Evolutionary conservation across 495 filamentous ascomycete species (phyloP), one percentile per base, ranked within the genome.

Genomic region (Hyaloscypha variabilis): DNA sequence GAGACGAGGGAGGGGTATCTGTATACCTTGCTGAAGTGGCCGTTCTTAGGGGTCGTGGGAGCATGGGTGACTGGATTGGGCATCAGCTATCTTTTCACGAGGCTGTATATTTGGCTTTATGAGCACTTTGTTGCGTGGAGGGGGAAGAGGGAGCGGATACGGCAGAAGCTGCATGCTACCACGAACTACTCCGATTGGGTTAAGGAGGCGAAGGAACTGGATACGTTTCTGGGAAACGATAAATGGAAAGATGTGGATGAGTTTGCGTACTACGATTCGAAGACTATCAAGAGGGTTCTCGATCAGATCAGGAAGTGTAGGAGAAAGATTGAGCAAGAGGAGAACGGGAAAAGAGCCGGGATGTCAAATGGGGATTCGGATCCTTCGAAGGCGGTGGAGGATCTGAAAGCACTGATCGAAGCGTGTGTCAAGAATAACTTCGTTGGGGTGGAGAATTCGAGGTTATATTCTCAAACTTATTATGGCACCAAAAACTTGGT

Each of bases 341-440:
- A 62, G 21, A 73, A 72, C 55, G 59, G 63, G 19, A 63, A 23
- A 34, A 19, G 13, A 4, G 13, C 13, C 1, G 39, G 39, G 17
- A 60, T 29, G 13, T 58, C 60, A 17, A 68, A 62, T 21, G 67
- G 54, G 60, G 46, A 70, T 14, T 65, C 52, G 14, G 54, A 55
- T 29, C 68, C 50, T 42, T 70, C 61, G 72, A 73, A 61, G 77
- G 81, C 86, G 0, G 77, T 90, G 6, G 90, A 94, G 63, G 91
- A 93, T 36, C 79, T 99, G 54, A 87, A 87, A 53, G 81, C 79
- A 8, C 75, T 98, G 55, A 78, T 95, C 31, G 93, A 97, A 78
- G 90, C 90, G 19, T 97, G 94, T 70, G 90, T 98, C 65, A 99
- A 97, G 84, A 96, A 91, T 75, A 98, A 98, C 72, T 98, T 97